These are phyloP conservation scores for Cichorium intybus DNA, from an alignment of 140 eudicot genomes.

Conservation along the genomic window DNA sequence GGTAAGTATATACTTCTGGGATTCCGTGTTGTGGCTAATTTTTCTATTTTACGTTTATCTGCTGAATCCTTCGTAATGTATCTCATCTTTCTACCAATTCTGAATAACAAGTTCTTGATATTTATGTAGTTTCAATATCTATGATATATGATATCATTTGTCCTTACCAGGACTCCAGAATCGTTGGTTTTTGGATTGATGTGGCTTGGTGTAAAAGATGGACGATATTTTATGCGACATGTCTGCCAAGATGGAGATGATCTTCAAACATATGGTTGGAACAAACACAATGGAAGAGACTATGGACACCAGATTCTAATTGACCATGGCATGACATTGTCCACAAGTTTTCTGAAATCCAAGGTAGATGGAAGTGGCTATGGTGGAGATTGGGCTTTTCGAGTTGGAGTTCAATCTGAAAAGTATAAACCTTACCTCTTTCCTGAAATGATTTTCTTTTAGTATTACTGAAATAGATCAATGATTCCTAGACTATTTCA, in stretches of 20 bases:
- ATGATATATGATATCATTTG: conserved; percentile 22
- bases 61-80: conserved; percentile 11
- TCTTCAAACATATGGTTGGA: conserved; percentile 92
- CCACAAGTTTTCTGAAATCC: conserved; percentile 77
- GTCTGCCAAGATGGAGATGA: conserved; percentile 89
- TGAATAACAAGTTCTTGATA: neutral
- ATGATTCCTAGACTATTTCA: neutral
- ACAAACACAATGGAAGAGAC: conserved; percentile 91
- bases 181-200: conserved; percentile 87
- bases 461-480: neutral
- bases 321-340: conserved; percentile 73
- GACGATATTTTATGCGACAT: conserved; percentile 75
- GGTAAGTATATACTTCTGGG: conserved; percentile 30
- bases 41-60: neutral
- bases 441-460: neutral
- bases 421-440: conserved; percentile 37
- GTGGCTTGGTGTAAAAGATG: conserved; percentile 96
- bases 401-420: conserved; percentile 61
- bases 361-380: conserved; percentile 69
- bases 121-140: neutral
- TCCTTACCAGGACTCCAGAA: conserved; percentile 66
- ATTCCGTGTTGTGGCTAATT: neutral
- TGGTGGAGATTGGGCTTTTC: conserved; percentile 99
- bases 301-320: conserved; percentile 75
- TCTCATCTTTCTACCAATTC: neutral